Percentiles rank a stretch among this genome's conserved stretches.
These are phyloP conservation scores for Fusarium compactum DNA, from an alignment of 2,329 filamentous ascomycete species.

Conservation along the genomic window DNA sequence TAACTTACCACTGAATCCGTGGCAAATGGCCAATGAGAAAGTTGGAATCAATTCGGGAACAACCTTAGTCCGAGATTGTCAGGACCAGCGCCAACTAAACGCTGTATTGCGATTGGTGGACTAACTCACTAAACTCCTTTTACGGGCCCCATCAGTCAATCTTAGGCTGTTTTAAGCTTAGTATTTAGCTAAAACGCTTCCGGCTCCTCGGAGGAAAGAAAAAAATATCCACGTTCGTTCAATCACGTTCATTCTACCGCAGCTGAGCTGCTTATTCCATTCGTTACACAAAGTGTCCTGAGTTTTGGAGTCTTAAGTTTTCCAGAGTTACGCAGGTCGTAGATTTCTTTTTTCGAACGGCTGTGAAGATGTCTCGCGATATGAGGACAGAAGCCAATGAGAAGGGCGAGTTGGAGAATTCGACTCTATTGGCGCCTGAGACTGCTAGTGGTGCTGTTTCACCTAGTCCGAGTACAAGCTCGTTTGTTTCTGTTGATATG, in stretches of 20 bases:
- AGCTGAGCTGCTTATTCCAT: not conserved
- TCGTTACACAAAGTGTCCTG: not conserved
- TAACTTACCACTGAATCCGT: fast-evolving
- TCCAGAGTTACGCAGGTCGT: not conserved
- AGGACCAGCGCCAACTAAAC: not conserved
- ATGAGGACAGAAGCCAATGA: conserved; percentile 5
- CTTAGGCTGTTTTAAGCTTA: not conserved
- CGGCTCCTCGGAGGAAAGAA: not conserved
- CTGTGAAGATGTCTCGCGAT: conserved; percentile 18
- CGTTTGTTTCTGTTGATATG: not conserved
- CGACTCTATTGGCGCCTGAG: not conserved
- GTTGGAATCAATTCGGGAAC: not conserved
- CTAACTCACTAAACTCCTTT: not conserved
- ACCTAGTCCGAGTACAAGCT: not conserved
- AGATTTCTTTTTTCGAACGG: fast-evolving
- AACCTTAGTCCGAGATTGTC: conserved; percentile 8
- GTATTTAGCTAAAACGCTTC: conserved; percentile 1
- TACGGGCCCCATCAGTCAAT: not conserved
- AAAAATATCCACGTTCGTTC: conserved; percentile 1
- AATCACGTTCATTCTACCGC: not conserved
- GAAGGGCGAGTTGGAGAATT: not conserved
- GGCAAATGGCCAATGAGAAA: not conserved
- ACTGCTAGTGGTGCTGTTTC: not conserved
- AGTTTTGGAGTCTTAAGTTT: fast-evolving
- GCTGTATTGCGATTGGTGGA: conserved; percentile 6